These are phyloP conservation scores for Diaporthe aspalathi DNA, from an alignment of 2,329 filamentous ascomycete species.

Conservation along the genomic window DNA sequence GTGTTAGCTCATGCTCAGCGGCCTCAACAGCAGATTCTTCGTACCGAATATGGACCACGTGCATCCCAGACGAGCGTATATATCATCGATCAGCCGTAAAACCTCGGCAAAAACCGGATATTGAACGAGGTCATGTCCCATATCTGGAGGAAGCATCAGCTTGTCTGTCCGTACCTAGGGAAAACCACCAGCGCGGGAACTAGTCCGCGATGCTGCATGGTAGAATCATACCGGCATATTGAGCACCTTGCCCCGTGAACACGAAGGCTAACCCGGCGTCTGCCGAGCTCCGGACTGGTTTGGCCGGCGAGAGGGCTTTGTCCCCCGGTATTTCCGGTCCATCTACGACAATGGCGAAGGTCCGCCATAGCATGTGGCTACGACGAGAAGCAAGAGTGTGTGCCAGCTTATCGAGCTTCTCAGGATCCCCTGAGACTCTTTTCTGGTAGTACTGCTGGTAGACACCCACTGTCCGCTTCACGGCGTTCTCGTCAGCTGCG, in stretches of 20 bases:
- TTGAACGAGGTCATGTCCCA: constrained; percentile 44
- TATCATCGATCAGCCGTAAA: constrained; percentile 39
- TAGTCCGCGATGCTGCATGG: background rate
- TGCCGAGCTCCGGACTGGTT: background rate
- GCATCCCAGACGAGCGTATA: constrained; percentile 42
- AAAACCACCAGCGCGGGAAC: background rate
- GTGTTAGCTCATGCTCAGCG: background rate
- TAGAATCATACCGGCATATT: constrained; percentile 44
- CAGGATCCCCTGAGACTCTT: constrained; percentile 27
- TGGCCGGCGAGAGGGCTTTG: background rate
- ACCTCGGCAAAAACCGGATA: constrained; percentile 44
- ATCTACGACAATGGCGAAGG: constrained; percentile 37
- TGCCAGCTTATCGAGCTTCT: constrained; percentile 40
- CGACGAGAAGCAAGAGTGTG: constrained; percentile 46
- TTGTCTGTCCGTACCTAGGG: background rate
- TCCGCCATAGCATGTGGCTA: constrained; percentile 45
- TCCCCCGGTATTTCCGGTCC: background rate
- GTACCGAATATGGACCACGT: constrained; percentile 46
- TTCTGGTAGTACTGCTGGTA: constrained; percentile 44
- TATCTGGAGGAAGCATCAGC: constrained; percentile 32
- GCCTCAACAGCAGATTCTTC: background rate
- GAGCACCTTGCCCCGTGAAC: constrained; percentile 49
- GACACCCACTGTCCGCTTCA: constrained; percentile 42
- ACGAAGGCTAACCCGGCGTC: constrained; percentile 44
- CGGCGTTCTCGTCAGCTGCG: constrained; percentile 46